Base-by-base conservation (phyloP, 2,329 filamentous ascomycete species). In the Alternaria incomplexa region DNA sequence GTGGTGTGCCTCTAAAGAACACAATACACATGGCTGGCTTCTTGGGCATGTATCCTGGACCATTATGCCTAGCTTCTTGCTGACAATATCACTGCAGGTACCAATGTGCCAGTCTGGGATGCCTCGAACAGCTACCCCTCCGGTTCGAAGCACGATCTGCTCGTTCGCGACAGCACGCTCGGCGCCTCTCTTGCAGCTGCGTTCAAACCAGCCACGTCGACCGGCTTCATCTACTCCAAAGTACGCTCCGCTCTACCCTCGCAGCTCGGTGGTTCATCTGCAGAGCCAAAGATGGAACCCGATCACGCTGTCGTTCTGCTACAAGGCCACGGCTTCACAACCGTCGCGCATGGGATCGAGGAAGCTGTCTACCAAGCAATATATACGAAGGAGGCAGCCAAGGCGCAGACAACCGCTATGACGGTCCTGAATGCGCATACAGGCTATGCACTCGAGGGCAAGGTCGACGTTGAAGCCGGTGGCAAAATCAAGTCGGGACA, bases 291-390 rank as follows among this genome's bases (percentile, higher is more conserved):
- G 10, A 63, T 75, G 13, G 73, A 77, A 26, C 79, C 79, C 1
- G 73, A 80, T 44, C 75, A 80, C 59, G 68, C 74, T 3, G 76
- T 79, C 8, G 74, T 81, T 9, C 67, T 81, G 20, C 81, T 83
- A 74, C 81, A 82, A 56, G 78, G 79, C 2, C 83, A 84, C 63
- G 83, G 83, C 23, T 84, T 84, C 62, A 82, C 81, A 1, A 81
- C 79, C 11, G 71, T 80, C 0, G 83, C 81, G 1, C 70, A 73
- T 3, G 75, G 77, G 9, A 81, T 84, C 58, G 79, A 83, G 66
- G 81, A 83, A 65, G 81, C 79, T 1, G 83, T 84, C 0, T 83
- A 80, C 62, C 79, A 82, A 56, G 79, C 82, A 2, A 79, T 83
- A 20, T 84, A 81, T 66, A 83, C 81, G 6, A 72, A 67, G 22